Evolutionary conservation across 2,329 filamentous ascomycete genomes (phyloP), one percentile per base, ranked within the genome.

Genomic region (Acephala macrosclerotiorum): DNA sequence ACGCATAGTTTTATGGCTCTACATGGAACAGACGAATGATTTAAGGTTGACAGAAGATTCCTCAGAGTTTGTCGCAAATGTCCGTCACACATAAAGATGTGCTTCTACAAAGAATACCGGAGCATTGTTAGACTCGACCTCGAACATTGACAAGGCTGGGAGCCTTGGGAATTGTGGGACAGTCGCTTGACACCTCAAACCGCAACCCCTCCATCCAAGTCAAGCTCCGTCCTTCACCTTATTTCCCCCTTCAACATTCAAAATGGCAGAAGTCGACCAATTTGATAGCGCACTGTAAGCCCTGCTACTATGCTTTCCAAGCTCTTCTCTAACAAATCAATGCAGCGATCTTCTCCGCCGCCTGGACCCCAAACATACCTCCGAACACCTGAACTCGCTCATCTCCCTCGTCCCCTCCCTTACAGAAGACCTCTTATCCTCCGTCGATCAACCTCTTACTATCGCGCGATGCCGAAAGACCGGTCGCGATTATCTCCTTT

Each of bases 391-490:
- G 75, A 90, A 92, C 80, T 87, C 90, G 75, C 94, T 99, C 78
- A 96, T 97, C 80, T 84, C 86, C 64, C 90, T 99, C 70, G 91
- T 94, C 53, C 96, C 96, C 18, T 91, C 95, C 73, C 90, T 99
- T 66, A 96, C 95, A 76, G 96, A 99, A 85, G 96, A 99, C 79
- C 93, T 99, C 51, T 93, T 99, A 71, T 96, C 95, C 71, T 97
- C 95, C 26, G 96, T 99, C 74, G 96, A 99, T 81, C 95, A 98
- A 80, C 96, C 96, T 26, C 90, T 99, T 64, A 89, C 91, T 66
- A 87, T 96, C 69, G 90, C 91, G 74, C 91, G 92, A 71, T 98
- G 96, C 85, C 88, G 89, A 73, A 92, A 94, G 80, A 91, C 93
- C 36, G 93, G 94, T 74, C 92, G 95, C 73, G 96, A 98, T 82